Conservation (phyloP, 805 yeast genomes). For the Monosporozyma siamensis region DNA sequence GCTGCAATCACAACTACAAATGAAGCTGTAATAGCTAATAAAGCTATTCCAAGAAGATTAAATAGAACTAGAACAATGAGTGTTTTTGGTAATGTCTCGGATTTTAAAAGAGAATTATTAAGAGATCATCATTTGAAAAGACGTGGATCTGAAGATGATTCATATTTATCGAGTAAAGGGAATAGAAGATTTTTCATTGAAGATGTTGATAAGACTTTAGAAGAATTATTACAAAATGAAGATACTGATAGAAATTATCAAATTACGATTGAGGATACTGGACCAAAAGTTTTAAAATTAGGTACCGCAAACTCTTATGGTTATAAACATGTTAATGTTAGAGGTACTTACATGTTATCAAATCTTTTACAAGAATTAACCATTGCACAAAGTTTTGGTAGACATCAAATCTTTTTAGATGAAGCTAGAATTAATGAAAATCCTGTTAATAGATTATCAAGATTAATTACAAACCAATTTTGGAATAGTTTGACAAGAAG, state of each 20-base stretch:
- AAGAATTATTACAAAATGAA: constrained; percentile 60
- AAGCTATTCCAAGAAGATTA: constrained; percentile 17
- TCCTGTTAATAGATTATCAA: constrained; percentile 67
- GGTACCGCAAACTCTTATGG: constrained; percentile 86
- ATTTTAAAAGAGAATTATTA: constrained; percentile 12
- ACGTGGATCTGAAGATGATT: constrained; percentile 48
- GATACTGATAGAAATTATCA: constrained; percentile 82
- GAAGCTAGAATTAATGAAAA: constrained; percentile 79
- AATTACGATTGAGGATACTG: constrained; percentile 76
- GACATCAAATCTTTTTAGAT: constrained; percentile 68
- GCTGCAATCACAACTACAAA: background rate
- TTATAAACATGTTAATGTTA: constrained; percentile 55
- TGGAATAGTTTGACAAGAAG: constrained; percentile 74
- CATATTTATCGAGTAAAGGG: constrained; percentile 31
- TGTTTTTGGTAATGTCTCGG: constrained; percentile 30
- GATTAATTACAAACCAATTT: constrained; percentile 67
- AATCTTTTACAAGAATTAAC: constrained; percentile 83
- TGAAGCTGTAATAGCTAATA: background rate
- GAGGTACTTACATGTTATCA: constrained; percentile 86
- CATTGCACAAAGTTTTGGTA: constrained; percentile 71
- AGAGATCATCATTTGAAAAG: constrained; percentile 31
- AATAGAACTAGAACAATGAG: constrained; percentile 53
- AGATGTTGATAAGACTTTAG: constrained; percentile 65
- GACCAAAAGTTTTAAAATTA: constrained; percentile 69
- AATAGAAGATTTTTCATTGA: constrained; percentile 50